Evolutionary conservation across 1,139 yeast species (phyloP).

Genomic region (Diutina sp.): DNA sequence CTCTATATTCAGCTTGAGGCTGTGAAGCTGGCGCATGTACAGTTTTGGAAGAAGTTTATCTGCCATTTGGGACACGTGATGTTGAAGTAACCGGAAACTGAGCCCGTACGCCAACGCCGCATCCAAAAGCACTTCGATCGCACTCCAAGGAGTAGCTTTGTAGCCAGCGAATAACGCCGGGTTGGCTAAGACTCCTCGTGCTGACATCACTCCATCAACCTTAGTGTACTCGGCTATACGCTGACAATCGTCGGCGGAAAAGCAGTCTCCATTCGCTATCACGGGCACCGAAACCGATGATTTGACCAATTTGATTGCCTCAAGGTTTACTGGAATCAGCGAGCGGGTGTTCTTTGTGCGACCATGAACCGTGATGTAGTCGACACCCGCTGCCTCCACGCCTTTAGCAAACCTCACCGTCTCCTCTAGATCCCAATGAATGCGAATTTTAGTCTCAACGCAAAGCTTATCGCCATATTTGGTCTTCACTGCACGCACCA

Average conservation of each 20-base stretch:
- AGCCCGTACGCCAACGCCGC: constrained; percentile 68
- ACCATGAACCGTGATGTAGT: constrained; percentile 90
- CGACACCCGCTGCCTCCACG: constrained; percentile 83
- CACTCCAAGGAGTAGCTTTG: constrained; percentile 75
- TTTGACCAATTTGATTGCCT: constrained; percentile 62
- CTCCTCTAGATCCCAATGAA: constrained; percentile 61
- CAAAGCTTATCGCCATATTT: constrained; percentile 59
- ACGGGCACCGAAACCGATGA: constrained; percentile 61
- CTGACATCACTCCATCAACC: constrained; percentile 93
- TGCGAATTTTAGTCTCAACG: constrained; percentile 83
- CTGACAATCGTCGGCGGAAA: constrained; percentile 37
- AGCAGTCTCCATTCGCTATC: constrained; percentile 93
- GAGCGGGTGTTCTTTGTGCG: constrained; percentile 78
- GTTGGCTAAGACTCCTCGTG: constrained; percentile 71
- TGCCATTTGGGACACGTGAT: constrained; percentile 81
- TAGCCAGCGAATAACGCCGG: constrained; percentile 81
- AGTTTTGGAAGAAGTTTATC: constrained; percentile 44
- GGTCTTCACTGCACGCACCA: constrained; percentile 75
- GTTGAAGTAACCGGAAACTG: constrained; percentile 75
- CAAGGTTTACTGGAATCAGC: constrained; percentile 68
- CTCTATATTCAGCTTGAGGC: constrained; percentile 41
- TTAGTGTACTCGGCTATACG: constrained; percentile 54
- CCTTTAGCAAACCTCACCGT: constrained; percentile 61
- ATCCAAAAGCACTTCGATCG: constrained; percentile 75
- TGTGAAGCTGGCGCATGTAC: constrained; percentile 53